Conservation (phyloP, 495 filamentous ascomycete species). For the Aspergillus diversus region DNA sequence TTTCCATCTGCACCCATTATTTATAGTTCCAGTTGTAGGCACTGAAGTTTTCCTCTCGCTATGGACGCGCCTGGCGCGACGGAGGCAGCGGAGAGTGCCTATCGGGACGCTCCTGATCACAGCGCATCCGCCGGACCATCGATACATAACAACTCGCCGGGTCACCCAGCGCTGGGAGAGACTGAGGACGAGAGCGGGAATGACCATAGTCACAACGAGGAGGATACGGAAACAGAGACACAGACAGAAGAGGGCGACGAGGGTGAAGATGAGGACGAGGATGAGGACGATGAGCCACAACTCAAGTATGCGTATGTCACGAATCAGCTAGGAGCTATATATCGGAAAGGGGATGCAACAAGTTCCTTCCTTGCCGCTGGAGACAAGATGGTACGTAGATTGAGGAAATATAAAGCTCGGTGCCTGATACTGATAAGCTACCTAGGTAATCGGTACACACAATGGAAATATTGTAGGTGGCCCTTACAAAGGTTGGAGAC, state of each 20-base stretch:
- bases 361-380: conserved; percentile 86
- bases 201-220: conserved; percentile 22
- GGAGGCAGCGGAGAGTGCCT: conserved; percentile 32
- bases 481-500: conserved; percentile 1
- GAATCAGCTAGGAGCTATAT: conserved; percentile 74
- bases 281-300: conserved; percentile 93
- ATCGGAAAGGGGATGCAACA: conserved; percentile 92
- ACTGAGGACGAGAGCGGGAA: conserved; percentile 25
- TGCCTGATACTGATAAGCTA: conserved; percentile 24
- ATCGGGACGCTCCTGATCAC: conserved; percentile 24
- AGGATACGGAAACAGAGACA: conserved; percentile 31
- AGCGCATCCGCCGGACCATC: conserved; percentile 20
- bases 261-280: conserved; percentile 76
- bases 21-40: conserved; percentile 29
- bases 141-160: conserved; percentile 22
- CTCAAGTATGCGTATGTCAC: conserved; percentile 91
- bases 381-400: conserved; percentile 84
- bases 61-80: conserved; percentile 52
- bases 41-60: conserved; percentile 38
- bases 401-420: not conserved
- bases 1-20: conserved; percentile 13
- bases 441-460: conserved; percentile 88
- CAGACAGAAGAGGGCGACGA: conserved; percentile 52
- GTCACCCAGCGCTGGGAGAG: conserved; percentile 26
- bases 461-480: conserved; percentile 90